phyloP scores from a whole-genome alignment of 331 rosid genomes.

The Quercus phellos region DNA sequence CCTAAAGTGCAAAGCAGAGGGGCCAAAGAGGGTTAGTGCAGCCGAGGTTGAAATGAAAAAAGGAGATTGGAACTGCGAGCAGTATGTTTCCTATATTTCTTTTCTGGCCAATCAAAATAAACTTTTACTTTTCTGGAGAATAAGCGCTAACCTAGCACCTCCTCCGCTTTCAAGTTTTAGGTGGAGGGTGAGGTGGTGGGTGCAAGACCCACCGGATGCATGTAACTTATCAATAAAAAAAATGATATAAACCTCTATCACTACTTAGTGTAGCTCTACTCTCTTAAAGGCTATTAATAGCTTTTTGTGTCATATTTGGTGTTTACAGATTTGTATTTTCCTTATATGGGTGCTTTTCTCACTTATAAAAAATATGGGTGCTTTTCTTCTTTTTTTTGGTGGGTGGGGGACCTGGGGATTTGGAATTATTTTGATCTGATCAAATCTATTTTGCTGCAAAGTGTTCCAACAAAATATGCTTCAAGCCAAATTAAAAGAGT shows the following conservation, averaged over 20 bases:
- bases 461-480: not conserved
- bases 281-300: not conserved
- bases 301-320: not conserved
- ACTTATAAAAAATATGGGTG: not conserved
- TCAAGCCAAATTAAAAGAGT: no score
- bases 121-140: not conserved
- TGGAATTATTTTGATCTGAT: not conserved
- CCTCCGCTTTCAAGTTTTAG: no score
- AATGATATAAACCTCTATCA: no score
- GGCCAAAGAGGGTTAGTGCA: conserved; percentile 33
- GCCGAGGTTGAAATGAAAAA: conserved; percentile 51
- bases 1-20: conserved; percentile 60
- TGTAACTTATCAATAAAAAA: no score
- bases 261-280: not conserved
- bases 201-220: no score
- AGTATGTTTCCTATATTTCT: conserved; percentile 37
- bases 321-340: not conserved
- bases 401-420: not conserved
- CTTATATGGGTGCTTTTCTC: not conserved
- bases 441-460: not conserved
- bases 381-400: not conserved
- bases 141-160: no score
- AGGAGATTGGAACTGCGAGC: conserved; percentile 87
- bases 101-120: not conserved
- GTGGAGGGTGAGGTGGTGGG: no score